Base-by-base conservation (phyloP, 169 alveolate species). In the Cryptosporidium bovis region DNA sequence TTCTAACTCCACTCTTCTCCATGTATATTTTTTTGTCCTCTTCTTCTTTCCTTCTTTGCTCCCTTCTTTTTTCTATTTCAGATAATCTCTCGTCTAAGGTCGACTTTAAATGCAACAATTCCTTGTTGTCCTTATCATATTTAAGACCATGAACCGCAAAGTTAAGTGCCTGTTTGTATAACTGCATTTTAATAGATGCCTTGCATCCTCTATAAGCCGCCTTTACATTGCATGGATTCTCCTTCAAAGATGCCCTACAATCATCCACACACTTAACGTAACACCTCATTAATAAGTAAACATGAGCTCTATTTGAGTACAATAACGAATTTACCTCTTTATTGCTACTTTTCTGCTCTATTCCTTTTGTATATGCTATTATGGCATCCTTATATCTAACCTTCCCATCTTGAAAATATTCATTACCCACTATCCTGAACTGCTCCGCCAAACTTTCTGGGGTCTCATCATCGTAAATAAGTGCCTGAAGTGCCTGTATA, bases 381-480 rank as follows among this genome's bases (percentile, higher is more conserved):
- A 77, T 40, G 13, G 83, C 83, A 20, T 69, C 71, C 46, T 53
- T 67, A 24, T 71, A 66, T 31, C 77, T 44, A 29, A 10, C 33
- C 40, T 69, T 60, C 2, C 83, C 91, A 48, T 84, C 91, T 46
- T 84, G 84, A 51, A 71, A 64, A 2, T 82, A 50, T 51, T 66
- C 90, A 65, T 67, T 67, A 20, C 83, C 69, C 0, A 83, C 83
- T 16, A 34, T 29, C 53, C 83, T 48, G 46, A 71, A 62, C 31
- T 66, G 84, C 48, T 51, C 55, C 15, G 92, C 92, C 51, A 82
- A 51, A 29, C 83, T 77, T 66, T 77, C 82, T 40, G 90, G 90
- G 50, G 92, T 87, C 56, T 87, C 92, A 62, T 66, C 90, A 34
- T 87, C 92, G 65, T 87, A 87, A 44, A 69, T 71, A 56, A 87